Conservation (phyloP, 2,329 filamentous ascomycete genomes). For the Cercospora janseana region DNA sequence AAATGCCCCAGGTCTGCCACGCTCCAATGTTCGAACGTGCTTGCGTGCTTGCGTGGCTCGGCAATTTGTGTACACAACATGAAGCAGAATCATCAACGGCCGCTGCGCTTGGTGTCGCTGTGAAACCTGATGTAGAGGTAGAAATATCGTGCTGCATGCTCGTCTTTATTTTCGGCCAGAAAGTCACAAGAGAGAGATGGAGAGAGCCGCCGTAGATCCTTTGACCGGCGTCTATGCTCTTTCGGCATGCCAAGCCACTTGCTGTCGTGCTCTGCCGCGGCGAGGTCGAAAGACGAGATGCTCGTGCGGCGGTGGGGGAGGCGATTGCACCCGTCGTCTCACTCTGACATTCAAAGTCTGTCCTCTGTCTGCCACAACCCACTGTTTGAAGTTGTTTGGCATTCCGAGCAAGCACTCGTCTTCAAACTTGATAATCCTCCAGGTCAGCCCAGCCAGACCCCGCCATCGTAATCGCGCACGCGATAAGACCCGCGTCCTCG, state of each 20-base stretch:
- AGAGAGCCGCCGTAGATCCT: not conserved
- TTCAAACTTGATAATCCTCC: not conserved
- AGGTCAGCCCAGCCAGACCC: not conserved
- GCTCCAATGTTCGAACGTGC: no score
- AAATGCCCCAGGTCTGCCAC: no score
- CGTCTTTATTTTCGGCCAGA: constrained; percentile 10
- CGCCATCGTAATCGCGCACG: constrained; percentile 5
- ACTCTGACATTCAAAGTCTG: constrained; percentile 2
- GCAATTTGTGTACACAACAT: no score
- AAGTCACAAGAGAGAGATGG: not conserved
- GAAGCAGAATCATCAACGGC: no score
- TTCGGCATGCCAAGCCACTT: constrained; percentile 3
- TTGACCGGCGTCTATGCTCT: constrained; percentile 1
- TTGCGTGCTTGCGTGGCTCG: no score
- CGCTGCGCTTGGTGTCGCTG: no score
- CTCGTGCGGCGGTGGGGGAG: no score
- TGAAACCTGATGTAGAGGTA: no score
- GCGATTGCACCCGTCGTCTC: no score
- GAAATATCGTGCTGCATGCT: not conserved
- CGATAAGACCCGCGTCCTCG: constrained; percentile 4
- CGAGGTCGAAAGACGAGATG: constrained; percentile 1
- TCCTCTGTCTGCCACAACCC: not conserved
- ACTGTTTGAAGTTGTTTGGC: constrained; percentile 5
- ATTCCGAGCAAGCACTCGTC: not conserved
- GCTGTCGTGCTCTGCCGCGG: not conserved